A percentile compares a stretch with the other conserved stretches of the same genome.
Conservation (phyloP, 495 filamentous ascomycete genomes). For the Penicillium egyptiacum region DNA sequence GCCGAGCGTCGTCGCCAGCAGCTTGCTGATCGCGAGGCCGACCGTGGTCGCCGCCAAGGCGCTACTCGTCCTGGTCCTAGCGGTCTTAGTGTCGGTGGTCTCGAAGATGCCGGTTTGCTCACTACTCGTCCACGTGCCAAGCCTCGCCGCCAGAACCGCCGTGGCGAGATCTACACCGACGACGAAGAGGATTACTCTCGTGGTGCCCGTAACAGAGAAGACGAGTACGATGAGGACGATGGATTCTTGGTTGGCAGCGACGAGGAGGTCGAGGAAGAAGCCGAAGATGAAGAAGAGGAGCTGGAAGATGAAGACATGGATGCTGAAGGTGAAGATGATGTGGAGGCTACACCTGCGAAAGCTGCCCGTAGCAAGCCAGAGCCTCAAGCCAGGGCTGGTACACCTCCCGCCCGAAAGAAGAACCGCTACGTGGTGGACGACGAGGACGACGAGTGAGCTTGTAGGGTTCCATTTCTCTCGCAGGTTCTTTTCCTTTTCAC, state of each 20-base stretch:
- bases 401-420: constrained; percentile 47
- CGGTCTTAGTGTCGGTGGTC: constrained; percentile 68
- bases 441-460: constrained; percentile 44
- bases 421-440: constrained; percentile 49
- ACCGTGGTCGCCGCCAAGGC: constrained; percentile 53
- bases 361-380: constrained; percentile 26
- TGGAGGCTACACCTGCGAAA: constrained; percentile 30
- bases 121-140: constrained; percentile 47
- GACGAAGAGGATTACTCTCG: constrained; percentile 62
- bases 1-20: constrained; percentile 67
- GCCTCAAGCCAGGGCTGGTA: constrained; percentile 23
- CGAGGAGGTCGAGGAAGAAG: constrained; percentile 62
- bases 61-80: constrained; percentile 48
- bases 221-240: constrained; percentile 83
- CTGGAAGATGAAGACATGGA: constrained; percentile 59
- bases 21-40: constrained; percentile 62
- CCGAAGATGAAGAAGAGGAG: constrained; percentile 63
- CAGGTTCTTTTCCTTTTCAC: background rate
- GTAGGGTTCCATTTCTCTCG: background rate
- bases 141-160: constrained; percentile 44
- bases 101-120: constrained; percentile 64
- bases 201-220: constrained; percentile 61
- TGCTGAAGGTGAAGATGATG: constrained; percentile 58
- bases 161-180: constrained; percentile 57
- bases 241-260: constrained; percentile 76